Evolutionary conservation across 495 filamentous ascomycete species (phyloP), one percentile per base, ranked within the genome.

Genomic region (Darksidea phi): DNA sequence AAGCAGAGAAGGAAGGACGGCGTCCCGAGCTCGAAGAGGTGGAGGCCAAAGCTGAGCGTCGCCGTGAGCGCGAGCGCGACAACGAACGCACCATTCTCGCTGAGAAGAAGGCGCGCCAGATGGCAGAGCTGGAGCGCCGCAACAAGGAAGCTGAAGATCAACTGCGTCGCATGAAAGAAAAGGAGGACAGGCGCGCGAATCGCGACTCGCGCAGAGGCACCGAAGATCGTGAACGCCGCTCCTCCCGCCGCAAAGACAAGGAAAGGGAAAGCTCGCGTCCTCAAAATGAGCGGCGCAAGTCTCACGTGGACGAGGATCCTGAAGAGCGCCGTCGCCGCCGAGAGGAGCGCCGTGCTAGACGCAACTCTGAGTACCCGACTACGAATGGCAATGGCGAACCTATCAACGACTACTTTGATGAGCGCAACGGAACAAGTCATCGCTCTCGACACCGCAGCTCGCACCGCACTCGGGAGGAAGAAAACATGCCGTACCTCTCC

Each of bases 331-430:
- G 66, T 28, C 46, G 52, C 13, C 54, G 62, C 11, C 61, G 59
- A 13, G 62, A 67, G 45, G 66, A 69, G 12, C 62, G 62, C 18
- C 64, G 61, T 18, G 45, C 42, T 6, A 26, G 54, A 18, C 62
- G 66, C 34, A 62, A 51, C 20, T 69, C 66, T 12, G 55, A 50
- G 17, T 57, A 63, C 25, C 62, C 53, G 38, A 47, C 62, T 17
- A 57, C 66, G 18, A 52, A 56, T 56, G 52, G 15, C 42, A 47
- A 56, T n/a, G 50, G 42, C 48, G 67, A 57, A 25, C 57, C 62
- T 46, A 61, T 67, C 36, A 57, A 13, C 15, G 67, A 70, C 43
- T 70, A 70, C 60, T 70, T 70, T 28, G 67, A 70, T 45, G 56
- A 60, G 51, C 63, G 67, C 32, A 70, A 70, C 41, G 67, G 54